Conservation (phyloP, 495 filamentous ascomycete genomes). For the Aspergillus haitiensis region DNA sequence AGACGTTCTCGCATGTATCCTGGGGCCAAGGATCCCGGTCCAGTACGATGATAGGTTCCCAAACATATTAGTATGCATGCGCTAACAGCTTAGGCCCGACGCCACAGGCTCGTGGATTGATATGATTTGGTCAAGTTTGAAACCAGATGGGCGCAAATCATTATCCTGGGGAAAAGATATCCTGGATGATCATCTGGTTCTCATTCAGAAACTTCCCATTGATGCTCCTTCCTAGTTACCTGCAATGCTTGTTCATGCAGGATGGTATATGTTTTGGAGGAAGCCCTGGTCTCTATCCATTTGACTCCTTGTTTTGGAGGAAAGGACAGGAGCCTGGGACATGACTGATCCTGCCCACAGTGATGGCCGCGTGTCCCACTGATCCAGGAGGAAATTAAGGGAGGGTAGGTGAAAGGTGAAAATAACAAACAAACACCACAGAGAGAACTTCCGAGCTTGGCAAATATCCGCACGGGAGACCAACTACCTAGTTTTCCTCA, state of each 20-base stretch:
- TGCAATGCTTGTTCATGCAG: neutral
- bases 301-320: too few relatives aligned
- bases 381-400: neutral
- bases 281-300: too few relatives aligned
- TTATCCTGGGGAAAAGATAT: constrained; percentile 5
- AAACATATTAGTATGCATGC: constrained; percentile 20
- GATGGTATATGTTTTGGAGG: neutral
- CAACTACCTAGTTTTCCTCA: neutral
- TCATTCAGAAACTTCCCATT: neutral
- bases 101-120: constrained; percentile 22
- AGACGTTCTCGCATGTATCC: neutral
- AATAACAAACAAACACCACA: too few relatives aligned
- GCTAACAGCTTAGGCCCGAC: constrained; percentile 13
- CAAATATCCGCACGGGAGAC: too few relatives aligned
- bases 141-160: constrained; percentile 11
- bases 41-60: constrained; percentile 23
- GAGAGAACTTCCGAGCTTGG: too few relatives aligned
- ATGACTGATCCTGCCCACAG: too few relatives aligned
- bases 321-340: too few relatives aligned
- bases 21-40: constrained; percentile 6
- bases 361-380: too few relatives aligned
- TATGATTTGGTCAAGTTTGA: constrained; percentile 18
- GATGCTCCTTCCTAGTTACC: neutral
- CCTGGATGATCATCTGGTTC: neutral
- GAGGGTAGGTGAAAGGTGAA: neutral